These are phyloP conservation scores for Ottelia alismoides DNA, from an alignment of 106 monocot species.

Conservation along the genomic window DNA sequence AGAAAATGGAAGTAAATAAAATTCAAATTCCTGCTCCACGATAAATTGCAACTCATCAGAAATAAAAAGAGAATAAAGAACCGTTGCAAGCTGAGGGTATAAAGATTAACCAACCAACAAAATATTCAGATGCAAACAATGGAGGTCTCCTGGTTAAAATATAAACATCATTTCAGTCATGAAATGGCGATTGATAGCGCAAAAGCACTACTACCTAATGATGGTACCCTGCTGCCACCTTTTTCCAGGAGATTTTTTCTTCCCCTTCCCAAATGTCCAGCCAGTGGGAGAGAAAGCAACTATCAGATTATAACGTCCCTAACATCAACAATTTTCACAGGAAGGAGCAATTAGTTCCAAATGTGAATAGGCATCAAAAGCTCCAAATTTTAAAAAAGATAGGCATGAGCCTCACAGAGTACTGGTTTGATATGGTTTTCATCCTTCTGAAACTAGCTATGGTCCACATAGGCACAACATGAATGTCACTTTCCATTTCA, in stretches of 20 bases:
- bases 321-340: not conserved
- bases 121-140: not conserved
- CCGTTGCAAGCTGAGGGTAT: not conserved
- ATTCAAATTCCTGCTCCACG: not conserved
- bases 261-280: slow-evolving; percentile 91
- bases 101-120: not conserved
- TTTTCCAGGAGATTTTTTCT: slow-evolving; percentile 67
- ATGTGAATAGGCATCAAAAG: too few relatives aligned
- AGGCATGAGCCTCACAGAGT: slow-evolving; percentile 38
- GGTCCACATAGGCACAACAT: slow-evolving; percentile 97
- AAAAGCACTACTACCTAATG: slow-evolving; percentile 62
- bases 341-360: too few relatives aligned
- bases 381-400: too few relatives aligned
- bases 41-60: not conserved
- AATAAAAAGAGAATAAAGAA: not conserved
- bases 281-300: slow-evolving; percentile 97
- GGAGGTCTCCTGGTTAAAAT: not conserved
- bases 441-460: slow-evolving; percentile 97
- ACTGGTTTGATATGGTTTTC: slow-evolving; percentile 75
- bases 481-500: slow-evolving; percentile 88
- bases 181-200: too few relatives aligned
- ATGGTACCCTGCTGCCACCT: slow-evolving; percentile 92
- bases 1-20: too few relatives aligned
- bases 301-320: slow-evolving; percentile 79
- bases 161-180: too few relatives aligned